phyloP scores from a whole-genome alignment of 257 asterid species.

The Capsicum baccatum region DNA sequence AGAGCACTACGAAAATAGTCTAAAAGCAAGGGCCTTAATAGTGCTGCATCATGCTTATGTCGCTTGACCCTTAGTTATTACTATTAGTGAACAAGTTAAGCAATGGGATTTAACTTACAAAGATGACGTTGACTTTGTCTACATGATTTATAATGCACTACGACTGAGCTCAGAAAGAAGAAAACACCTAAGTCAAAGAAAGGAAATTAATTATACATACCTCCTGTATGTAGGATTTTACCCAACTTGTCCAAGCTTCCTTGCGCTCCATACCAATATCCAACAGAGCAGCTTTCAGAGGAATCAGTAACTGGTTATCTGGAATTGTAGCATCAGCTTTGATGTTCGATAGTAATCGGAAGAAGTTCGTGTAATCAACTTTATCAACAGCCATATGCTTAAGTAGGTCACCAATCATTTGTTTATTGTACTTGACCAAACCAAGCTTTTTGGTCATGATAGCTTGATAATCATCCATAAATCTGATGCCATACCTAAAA shows the following conservation, averaged over 20 bases:
- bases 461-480: conserved; percentile 93
- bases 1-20: neutral
- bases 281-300: conserved; percentile 87
- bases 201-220: conserved; percentile 39
- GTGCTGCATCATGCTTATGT: neutral
- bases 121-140: neutral
- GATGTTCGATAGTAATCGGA: conserved; percentile 84
- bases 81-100: neutral
- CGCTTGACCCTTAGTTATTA: neutral
- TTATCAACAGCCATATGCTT: conserved; percentile 97
- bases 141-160: neutral
- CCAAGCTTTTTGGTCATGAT: conserved; percentile 96
- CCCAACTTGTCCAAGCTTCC: conserved; percentile 96
- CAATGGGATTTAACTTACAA: neutral
- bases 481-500: conserved; percentile 82
- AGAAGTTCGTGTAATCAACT: conserved; percentile 98
- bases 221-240: conserved; percentile 82
- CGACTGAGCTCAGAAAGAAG: neutral
- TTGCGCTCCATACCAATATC: conserved; percentile 96
- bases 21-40: neutral
- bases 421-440: conserved; percentile 85
- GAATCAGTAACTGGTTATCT: conserved; percentile 71
- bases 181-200: neutral
- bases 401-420: conserved; percentile 82
- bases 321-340: conserved; percentile 70